These are phyloP conservation scores for Claviceps citrina DNA, from an alignment of 2,329 filamentous ascomycete species.

Conservation along the genomic window DNA sequence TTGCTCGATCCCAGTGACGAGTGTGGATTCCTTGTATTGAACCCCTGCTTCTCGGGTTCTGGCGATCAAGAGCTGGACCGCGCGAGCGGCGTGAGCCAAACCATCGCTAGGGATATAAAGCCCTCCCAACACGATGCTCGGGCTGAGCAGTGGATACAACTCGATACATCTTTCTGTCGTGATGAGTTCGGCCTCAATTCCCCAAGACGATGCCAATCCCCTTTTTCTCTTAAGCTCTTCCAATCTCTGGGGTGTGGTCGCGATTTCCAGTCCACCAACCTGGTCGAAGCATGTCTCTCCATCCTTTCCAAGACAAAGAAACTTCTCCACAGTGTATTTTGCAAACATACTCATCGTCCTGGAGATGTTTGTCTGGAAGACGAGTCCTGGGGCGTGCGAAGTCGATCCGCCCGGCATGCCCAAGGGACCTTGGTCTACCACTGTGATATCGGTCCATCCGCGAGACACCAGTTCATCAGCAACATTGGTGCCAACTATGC, in stretches of 20 bases:
- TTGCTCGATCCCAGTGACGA: conserved; percentile 41
- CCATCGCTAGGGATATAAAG: conserved; percentile 46
- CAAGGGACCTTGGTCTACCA: conserved; percentile 48
- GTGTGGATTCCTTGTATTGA: conserved; percentile 37
- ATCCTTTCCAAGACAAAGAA: conserved; percentile 31
- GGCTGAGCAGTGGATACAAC: conserved; percentile 39
- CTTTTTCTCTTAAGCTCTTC: conserved; percentile 48
- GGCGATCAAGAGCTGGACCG: conserved; percentile 44
- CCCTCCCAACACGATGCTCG: conserved; percentile 38
- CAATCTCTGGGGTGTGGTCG: conserved; percentile 41
- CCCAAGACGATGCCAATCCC: conserved; percentile 46
- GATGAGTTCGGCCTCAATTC: conserved; percentile 38
- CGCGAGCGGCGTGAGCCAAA: conserved; percentile 43
- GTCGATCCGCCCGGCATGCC: conserved; percentile 49
- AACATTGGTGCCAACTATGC: conserved; percentile 48
- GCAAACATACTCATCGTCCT: conserved; percentile 44
- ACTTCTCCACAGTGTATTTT: conserved; percentile 45
- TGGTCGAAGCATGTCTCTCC: conserved; percentile 40
- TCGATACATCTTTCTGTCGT: conserved; percentile 35
- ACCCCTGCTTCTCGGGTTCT: conserved; percentile 43
- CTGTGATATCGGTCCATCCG: conserved; percentile 49
- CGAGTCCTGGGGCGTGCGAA: conserved; percentile 48
- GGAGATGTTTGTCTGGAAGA: conserved; percentile 46
- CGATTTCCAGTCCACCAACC: conserved; percentile 46
- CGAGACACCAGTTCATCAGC: conserved; percentile 47